Evolutionary conservation across 352 stramenopile genomes (phyloP).

Genomic region (Elongisporangium prolatum): DNA sequence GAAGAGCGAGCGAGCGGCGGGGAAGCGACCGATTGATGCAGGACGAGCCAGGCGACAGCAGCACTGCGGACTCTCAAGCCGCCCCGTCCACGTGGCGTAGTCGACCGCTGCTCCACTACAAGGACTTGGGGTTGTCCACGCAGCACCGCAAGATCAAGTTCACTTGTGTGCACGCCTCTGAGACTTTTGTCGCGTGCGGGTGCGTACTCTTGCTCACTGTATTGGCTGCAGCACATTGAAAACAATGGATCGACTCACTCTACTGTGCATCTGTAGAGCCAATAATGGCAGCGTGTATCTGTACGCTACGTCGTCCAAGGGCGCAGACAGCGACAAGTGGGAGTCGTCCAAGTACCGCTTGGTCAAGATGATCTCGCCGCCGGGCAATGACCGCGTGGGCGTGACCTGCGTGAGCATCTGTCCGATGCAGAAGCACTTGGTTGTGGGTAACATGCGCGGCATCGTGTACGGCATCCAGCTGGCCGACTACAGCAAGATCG

Average conservation of each 20-base stretch:
- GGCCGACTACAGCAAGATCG: conserved; percentile 83
- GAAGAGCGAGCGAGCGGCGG: background rate
- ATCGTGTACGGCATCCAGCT: conserved; percentile 81
- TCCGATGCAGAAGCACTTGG: conserved; percentile 71
- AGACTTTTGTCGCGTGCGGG: conserved; percentile 84
- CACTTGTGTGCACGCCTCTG: conserved; percentile 79
- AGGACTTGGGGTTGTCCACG: conserved; percentile 48
- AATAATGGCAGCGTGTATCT: conserved; percentile 82
- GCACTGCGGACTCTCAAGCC: background rate
- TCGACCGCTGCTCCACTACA: conserved; percentile 67
- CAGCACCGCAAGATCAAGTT: conserved; percentile 67
- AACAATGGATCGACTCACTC: background rate
- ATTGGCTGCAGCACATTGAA: background rate
- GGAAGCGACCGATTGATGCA: background rate
- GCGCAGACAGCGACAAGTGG: conserved; percentile 22
- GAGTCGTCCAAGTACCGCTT: conserved; percentile 69
- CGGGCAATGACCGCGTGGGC: conserved; percentile 60
- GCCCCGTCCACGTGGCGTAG: conserved; percentile 18
- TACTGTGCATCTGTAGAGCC: conserved; percentile 21
- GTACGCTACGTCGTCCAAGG: conserved; percentile 61
- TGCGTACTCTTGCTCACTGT: conserved; percentile 17
- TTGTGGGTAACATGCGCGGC: conserved; percentile 73
- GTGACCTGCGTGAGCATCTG: conserved; percentile 80
- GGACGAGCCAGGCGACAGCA: background rate
- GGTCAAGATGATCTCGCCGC: conserved; percentile 84